Base-by-base conservation (phyloP, 1,284 basidiomycete species). In the Trichosporon sp. region DNA sequence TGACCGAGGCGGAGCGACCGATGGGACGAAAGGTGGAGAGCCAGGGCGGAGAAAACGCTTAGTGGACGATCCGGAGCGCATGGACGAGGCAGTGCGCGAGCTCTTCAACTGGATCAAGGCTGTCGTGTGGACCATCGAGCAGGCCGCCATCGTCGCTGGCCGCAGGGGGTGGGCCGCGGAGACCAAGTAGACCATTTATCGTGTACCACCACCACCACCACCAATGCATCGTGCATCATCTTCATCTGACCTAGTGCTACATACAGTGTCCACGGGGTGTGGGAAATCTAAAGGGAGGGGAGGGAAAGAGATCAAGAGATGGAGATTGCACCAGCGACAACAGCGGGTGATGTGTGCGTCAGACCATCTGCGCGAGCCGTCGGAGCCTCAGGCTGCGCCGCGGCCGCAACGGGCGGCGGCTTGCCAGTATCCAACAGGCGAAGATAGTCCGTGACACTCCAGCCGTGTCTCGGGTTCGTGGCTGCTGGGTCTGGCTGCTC, bases 81-180 rank as follows among this genome's bases (percentile, higher is more conserved):
- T 79, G 69, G 78, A 80, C 63, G 74, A 78, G 56, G 75, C 77
- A 0, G 76, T 78, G 1, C 66, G 74, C 54, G 78, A 79, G 63
- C 69, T 80, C 27, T 80, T 80, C 74, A 77, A 77, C 64, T 80
- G 79, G 79, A 80, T 80, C 59, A 80, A 80, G 69, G 75, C 77
- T 1, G 77, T 80, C 56, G 77, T 80, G 29, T 80, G 78, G 78
- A 78, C 78, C 29, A 80, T 78, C 52, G 78, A 80, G 65, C 79
- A 80, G 67, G 75, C 77, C 16, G 79, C 78, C 7, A 73, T 76
- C 37, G 76, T 77, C 31, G 74, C 77, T 37, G 75, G 75, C 1
- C 65, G 73, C 58, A 65, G 72, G 31, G 71, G 64, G 21, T 68
- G 67, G 67, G 57, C 64, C 4, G 58, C 61, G 2, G 33, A 58